Evolutionary conservation across 805 yeast genomes (phyloP), one percentile per base, ranked within the genome.

Genomic region (Lipomyces starkeyi): DNA sequence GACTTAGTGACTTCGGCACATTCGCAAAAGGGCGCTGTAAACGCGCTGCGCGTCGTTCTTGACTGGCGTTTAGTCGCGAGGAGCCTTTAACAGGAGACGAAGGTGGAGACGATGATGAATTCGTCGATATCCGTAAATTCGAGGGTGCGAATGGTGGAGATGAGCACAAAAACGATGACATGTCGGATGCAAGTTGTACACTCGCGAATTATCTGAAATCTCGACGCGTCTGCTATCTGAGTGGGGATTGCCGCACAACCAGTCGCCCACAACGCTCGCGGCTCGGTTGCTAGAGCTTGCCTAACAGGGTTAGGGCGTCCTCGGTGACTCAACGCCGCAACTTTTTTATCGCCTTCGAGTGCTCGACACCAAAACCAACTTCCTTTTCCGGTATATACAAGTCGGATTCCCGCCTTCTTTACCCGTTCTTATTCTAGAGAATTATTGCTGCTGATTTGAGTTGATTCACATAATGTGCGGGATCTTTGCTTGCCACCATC

Each of bases 401-500:
- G 14, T 17, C 49, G 49, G 49, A 29, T 6, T 17, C 9, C 7
- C 49, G 2, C 11, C 6, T 17, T 2, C 49, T 43, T n/a, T 17
- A 43, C 49, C 1, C 1, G 22, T 7, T 8, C 8, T n/a, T 7
- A n/a, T n/a, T 17, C n/a, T 43, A 43, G 49, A 43, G 49, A 8
- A 17, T 17, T 8, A 17, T 43, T 43, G 8, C 22, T 17, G n/a
- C 13, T 22, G 25, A 5, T 53, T 52, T 52, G 25, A 20, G 9
- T 27, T 13, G 22, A 53, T 53, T 8, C 20, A 20, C 34, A 62
- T 8, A 5, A 95, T 95, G 99, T 95, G 99, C 89, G 99, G 99
- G 83, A 95, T 95, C 77, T 95, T 91, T 78, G 98, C 98, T 71
- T 93, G 96, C 61, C 91, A 85, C 81, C 88, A 84, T 80, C 94